phyloP scores from a whole-genome alignment of 2,329 filamentous ascomycete genomes.

The Fusarium secorum region DNA sequence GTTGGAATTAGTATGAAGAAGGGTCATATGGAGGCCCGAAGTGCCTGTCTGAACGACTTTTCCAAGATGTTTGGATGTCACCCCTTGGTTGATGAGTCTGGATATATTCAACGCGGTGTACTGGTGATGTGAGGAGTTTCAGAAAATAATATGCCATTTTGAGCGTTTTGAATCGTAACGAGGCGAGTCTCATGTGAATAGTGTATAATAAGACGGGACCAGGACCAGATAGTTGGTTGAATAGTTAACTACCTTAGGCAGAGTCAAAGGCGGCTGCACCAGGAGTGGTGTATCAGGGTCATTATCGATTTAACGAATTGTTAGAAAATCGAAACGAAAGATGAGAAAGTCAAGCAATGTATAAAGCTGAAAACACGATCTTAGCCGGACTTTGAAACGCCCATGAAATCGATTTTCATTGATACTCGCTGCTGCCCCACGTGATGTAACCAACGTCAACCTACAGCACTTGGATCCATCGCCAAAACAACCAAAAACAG shows the following conservation, averaged over 20 bases:
- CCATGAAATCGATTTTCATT: neutral
- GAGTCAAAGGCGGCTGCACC: neutral
- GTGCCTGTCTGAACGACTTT: slow-evolving; percentile 48
- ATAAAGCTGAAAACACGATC: neutral
- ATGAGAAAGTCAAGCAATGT: neutral
- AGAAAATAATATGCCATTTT: neutral
- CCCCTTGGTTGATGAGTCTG: slow-evolving; percentile 46
- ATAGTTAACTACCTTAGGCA: neutral
- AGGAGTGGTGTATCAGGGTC: neutral
- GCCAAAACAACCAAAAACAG: slow-evolving; percentile 7
- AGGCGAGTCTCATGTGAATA: neutral
- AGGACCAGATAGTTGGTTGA: neutral
- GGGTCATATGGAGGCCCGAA: slow-evolving; percentile 47
- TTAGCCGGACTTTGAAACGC: neutral
- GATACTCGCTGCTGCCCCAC: slow-evolving; percentile 16
- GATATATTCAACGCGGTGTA: slow-evolving; percentile 47
- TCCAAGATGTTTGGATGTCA: slow-evolving; percentile 47
- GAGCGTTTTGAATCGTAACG: neutral
- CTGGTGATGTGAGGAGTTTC: slow-evolving; percentile 33
- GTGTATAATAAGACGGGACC: neutral
- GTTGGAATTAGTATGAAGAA: slow-evolving; percentile 47
- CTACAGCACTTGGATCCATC: slow-evolving; percentile 20
- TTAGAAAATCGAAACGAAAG: no score
- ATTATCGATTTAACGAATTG: neutral
- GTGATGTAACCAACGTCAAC: slow-evolving; percentile 23